Conservation (phyloP, 2,329 filamentous ascomycete genomes). For the Capronia coronata region DNA sequence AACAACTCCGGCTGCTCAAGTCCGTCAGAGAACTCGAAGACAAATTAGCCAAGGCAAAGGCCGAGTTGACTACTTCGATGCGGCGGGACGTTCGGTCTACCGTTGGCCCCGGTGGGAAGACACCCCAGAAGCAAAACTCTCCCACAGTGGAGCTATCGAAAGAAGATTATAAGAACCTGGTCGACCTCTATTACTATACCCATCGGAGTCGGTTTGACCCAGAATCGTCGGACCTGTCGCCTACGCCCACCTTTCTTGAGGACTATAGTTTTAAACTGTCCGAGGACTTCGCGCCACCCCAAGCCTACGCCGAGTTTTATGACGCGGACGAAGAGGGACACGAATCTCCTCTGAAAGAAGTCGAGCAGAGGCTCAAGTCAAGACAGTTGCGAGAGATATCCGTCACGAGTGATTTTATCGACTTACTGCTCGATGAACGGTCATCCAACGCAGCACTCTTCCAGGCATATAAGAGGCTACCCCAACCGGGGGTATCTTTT, state of each 20-base stretch:
- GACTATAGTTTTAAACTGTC: slow-evolving; percentile 28
- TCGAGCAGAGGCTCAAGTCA: slow-evolving; percentile 34
- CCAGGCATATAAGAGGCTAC: slow-evolving; percentile 48
- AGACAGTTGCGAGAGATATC: slow-evolving; percentile 26
- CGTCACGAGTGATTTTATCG: slow-evolving; percentile 31
- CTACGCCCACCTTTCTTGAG: slow-evolving; percentile 24
- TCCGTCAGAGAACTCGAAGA: slow-evolving; percentile 27
- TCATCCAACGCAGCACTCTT: slow-evolving; percentile 47
- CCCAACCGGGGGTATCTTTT: slow-evolving; percentile 48
- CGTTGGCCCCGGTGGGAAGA: not conserved
- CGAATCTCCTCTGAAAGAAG: slow-evolving; percentile 29
- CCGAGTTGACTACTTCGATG: slow-evolving; percentile 16
- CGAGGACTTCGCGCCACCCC: slow-evolving; percentile 24
- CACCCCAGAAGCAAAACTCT: not conserved
- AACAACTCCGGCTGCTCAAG: slow-evolving; percentile 23
- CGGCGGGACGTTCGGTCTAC: not conserved
- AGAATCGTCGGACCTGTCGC: slow-evolving; percentile 26
- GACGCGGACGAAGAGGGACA: slow-evolving; percentile 19
- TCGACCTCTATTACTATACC: slow-evolving; percentile 42
- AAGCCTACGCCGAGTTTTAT: slow-evolving; percentile 22
- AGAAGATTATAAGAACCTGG: slow-evolving; percentile 43
- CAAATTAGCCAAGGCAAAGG: slow-evolving; percentile 25
- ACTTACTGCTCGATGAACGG: slow-evolving; percentile 40
- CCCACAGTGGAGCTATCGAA: slow-evolving; percentile 32
- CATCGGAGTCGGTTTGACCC: slow-evolving; percentile 28